Evolutionary conservation across 176 grass and related monocot species (phyloP), one percentile per base, ranked within the genome.

Genomic region (Triticum dicoccoides): DNA sequence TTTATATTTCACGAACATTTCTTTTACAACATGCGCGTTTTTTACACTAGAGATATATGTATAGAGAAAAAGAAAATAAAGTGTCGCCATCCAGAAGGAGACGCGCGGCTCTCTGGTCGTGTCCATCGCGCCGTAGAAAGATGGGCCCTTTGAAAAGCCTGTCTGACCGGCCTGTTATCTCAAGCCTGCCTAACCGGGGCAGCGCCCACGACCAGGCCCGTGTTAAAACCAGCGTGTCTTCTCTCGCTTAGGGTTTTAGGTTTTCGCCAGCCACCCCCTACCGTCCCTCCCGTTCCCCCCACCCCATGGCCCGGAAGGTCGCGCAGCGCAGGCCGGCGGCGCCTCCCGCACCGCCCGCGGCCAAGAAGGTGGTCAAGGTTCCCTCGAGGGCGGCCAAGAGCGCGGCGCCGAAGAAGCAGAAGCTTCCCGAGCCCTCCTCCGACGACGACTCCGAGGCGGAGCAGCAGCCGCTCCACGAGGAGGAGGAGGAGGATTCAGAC

Each of bases 371-470:
- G 2, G 82, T 77, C 39, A 85, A 85, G 63, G 69, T 73, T 4
- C 73, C 75, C 12, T 49, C 79, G 21, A 89, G 61, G 83, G n/a
- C 51, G 24, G 76, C 49, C 21, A 81, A 83, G 65, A 84, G 77
- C 30, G 67, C 65, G 20, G 73, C 65, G 23, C 21, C 86, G 1
- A 89, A 91, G 74, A 95, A 92, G 83, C 86, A 90, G 75, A 75
- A 78, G 84, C 79, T 92, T 21, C 83, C 90, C n/a, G 88, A 87
- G 80, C 84, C 88, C 29, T 82, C 78, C 37, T n/a, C n/a, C 65
- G 81, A 85, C 4, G 90, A 92, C 51, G 90, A 92, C 67, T 95
- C 93, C 18, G 93, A 92, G 63, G 35, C 11, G 27, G 91, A 95
- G 84, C 73, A 74, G 67, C 84, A 82, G 84, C 75, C 27, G 39